Percentiles rank a stretch among this genome's conserved stretches.
Conservation (phyloP, 148 eudicot genomes). For the Suaeda aralocaspica region DNA sequence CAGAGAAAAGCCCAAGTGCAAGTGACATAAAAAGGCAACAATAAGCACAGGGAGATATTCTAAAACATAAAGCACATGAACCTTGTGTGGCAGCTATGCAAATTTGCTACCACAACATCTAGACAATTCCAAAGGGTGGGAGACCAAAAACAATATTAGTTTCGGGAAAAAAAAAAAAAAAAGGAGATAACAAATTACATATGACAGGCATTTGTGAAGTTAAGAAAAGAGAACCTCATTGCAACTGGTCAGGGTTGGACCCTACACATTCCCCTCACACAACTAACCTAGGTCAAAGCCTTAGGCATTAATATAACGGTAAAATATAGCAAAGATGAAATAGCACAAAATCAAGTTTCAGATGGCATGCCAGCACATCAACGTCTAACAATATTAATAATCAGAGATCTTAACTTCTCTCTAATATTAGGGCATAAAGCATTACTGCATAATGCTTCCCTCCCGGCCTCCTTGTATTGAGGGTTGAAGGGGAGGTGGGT, state of each 20-base stretch:
- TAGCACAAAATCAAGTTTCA: background rate
- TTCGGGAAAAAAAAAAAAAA: background rate
- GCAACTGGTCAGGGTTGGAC: background rate
- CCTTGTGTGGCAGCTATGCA: background rate
- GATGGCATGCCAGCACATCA: background rate
- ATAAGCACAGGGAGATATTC: background rate
- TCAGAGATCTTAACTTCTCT: background rate
- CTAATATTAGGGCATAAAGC: background rate
- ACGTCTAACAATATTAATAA: background rate
- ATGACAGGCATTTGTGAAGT: background rate
- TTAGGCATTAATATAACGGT: background rate
- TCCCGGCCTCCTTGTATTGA: background rate
- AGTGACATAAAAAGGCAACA: background rate
- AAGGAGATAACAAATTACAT: background rate
- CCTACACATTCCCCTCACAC: background rate
- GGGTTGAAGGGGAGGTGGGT: background rate
- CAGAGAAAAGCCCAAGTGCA: constrained; percentile 1
- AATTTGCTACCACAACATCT: background rate
- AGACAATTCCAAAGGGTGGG: background rate
- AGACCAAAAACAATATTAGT: background rate
- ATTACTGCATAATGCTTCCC: background rate
- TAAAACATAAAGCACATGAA: background rate
- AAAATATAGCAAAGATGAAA: background rate
- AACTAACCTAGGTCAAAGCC: background rate
- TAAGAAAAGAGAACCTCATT: background rate